phyloP scores from a whole-genome alignment of 2,329 filamentous ascomycete species.

The Epichloe scottii region DNA sequence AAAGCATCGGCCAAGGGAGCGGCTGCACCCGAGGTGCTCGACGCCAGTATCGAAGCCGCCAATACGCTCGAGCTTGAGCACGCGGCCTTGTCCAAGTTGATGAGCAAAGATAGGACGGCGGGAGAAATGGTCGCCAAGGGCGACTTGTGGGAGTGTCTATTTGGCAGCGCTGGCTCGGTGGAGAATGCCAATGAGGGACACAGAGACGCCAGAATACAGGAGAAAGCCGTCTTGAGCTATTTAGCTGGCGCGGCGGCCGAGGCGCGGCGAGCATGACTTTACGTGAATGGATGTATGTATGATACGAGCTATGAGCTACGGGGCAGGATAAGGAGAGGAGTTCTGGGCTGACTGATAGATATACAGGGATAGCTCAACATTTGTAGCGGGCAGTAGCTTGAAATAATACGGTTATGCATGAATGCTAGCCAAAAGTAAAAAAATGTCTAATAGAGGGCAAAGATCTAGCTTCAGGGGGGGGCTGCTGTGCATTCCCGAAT shows the following conservation, averaged over 20 bases:
- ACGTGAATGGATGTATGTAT: background rate
- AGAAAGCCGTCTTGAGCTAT: conserved; percentile 26
- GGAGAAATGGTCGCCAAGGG: conserved; percentile 69
- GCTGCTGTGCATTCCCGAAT: no score
- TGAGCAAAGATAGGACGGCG: conserved; percentile 55
- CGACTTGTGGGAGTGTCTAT: conserved; percentile 83
- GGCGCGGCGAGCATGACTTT: background rate
- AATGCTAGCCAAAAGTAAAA: no score
- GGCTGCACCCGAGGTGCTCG: conserved; percentile 33
- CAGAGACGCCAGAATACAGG: conserved; percentile 17
- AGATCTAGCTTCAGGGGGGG: no score
- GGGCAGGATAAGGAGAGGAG: background rate
- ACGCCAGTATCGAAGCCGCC: conserved; percentile 61
- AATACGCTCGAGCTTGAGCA: conserved; percentile 76
- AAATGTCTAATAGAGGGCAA: no score
- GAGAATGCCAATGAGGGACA: conserved; percentile 9
- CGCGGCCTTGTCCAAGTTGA: conserved; percentile 54
- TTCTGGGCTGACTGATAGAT: background rate
- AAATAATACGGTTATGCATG: no score
- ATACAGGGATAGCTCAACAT: no score
- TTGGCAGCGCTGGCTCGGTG: conserved; percentile 43
- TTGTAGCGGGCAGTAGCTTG: no score
- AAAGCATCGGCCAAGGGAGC: conserved; percentile 25
- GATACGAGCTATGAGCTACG: background rate
- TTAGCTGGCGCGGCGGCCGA: conserved; percentile 32